phyloP scores from a whole-genome alignment of 768 basidiomycete genomes.

The Serendipita sp. region DNA sequence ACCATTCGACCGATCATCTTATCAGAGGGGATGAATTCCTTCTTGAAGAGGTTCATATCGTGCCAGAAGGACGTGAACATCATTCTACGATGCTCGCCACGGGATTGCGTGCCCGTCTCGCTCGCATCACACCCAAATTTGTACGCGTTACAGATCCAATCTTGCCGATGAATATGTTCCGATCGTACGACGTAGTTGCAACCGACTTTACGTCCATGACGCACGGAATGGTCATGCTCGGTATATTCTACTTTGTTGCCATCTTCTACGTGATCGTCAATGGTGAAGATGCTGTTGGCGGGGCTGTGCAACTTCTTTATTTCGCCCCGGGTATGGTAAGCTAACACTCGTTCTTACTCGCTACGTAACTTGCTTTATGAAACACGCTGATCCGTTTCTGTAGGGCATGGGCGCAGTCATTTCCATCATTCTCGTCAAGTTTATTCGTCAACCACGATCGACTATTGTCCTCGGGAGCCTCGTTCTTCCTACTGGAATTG shows the following conservation, averaged over 20 bases:
- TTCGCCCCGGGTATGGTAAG: slow-evolving; percentile 34
- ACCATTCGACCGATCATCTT: slow-evolving; percentile 14
- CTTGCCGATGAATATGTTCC: slow-evolving; percentile 31
- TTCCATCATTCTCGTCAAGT: slow-evolving; percentile 21
- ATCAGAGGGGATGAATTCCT: background rate
- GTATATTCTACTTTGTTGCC: slow-evolving; percentile 12
- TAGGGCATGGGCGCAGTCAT: slow-evolving; percentile 25
- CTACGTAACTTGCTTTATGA: background rate
- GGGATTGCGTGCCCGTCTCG: background rate
- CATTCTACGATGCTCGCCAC: no score
- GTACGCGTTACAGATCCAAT: slow-evolving; percentile 22
- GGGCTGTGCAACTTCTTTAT: slow-evolving; percentile 34
- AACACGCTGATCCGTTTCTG: background rate
- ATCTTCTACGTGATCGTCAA: slow-evolving; percentile 39
- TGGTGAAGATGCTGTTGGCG: slow-evolving; percentile 22
- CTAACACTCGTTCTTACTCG: background rate
- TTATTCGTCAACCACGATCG: slow-evolving; percentile 26
- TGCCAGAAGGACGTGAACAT: background rate
- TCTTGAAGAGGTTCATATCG: background rate
- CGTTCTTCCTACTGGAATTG: slow-evolving; percentile 25
- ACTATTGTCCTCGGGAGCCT: slow-evolving; percentile 25
- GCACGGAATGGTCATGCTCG: slow-evolving; percentile 32
- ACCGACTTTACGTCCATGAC: slow-evolving; percentile 24
- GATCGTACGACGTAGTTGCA: slow-evolving; percentile 25
- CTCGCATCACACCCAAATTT: background rate